phyloP scores from a whole-genome alignment of 345 rosid species.

The Pistacia vera region DNA sequence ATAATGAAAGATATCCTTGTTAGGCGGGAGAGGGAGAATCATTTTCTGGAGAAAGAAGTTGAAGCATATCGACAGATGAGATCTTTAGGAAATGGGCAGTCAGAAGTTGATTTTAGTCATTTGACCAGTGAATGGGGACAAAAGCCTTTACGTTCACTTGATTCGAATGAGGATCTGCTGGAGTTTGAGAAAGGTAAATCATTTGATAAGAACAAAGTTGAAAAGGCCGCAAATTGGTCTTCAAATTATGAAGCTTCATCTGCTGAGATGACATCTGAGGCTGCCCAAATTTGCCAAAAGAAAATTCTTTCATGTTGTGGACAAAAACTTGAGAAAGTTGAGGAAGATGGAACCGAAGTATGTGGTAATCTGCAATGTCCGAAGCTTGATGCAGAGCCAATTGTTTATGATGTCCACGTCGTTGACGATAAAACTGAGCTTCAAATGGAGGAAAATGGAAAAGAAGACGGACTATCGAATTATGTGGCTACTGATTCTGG shows the following conservation, averaged over 20 bases:
- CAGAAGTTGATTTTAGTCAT: slow-evolving; percentile 21
- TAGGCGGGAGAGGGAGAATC: slow-evolving; percentile 74
- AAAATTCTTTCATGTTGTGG: slow-evolving; percentile 22
- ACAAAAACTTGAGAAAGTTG: slow-evolving; percentile 24
- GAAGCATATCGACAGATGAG: slow-evolving; percentile 61
- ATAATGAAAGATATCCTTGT: slow-evolving; percentile 82
- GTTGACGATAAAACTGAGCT: slow-evolving; percentile 47
- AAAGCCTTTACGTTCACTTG: slow-evolving; percentile 17
- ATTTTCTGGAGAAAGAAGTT: slow-evolving; percentile 77
- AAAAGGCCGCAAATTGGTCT: slow-evolving; percentile 13
- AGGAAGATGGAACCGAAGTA: slow-evolving; percentile 24
- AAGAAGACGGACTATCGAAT: slow-evolving; percentile 20
- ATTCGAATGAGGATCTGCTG: slow-evolving; percentile 25
- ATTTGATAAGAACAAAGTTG: slow-evolving; percentile 19
- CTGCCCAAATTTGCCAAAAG: slow-evolving; percentile 13
- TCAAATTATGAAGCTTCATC: slow-evolving; percentile 17
- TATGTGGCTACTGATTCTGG: slow-evolving; percentile 17
- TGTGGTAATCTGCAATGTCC: slow-evolving; percentile 11
- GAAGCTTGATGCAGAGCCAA: slow-evolving; percentile 41
- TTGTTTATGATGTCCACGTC: slow-evolving; percentile 72
- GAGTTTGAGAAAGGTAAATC: slow-evolving; percentile 20
- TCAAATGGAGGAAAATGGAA: slow-evolving; percentile 21
- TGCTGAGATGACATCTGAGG: slow-evolving; percentile 16
- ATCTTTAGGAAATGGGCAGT: slow-evolving; percentile 36
- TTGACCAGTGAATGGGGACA: slow-evolving; percentile 16